These are phyloP conservation scores for Pleomassaria siparia DNA, from an alignment of 2,329 filamentous ascomycete species.

Conservation along the genomic window DNA sequence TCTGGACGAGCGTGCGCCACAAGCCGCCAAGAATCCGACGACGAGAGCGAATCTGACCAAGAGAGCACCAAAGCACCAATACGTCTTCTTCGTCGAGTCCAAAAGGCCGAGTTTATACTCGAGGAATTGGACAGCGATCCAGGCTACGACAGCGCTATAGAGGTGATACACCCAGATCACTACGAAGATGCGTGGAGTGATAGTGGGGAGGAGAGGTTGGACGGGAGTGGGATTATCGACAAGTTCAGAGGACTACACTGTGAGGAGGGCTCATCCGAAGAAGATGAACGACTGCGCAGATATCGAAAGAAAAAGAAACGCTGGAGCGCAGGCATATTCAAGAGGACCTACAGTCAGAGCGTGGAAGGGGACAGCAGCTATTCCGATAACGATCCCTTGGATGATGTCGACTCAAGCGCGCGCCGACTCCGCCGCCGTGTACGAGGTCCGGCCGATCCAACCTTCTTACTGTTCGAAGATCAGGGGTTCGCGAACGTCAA, in stretches of 20 bases:
- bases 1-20: constrained; percentile 37
- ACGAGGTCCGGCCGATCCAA: constrained; percentile 40
- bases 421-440: constrained; percentile 48
- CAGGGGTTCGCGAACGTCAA: constrained; percentile 39
- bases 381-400: constrained; percentile 45
- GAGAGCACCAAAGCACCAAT: constrained; percentile 30
- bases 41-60: constrained; percentile 29
- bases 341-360: constrained; percentile 50
- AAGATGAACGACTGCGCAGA: constrained; percentile 28
- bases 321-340: constrained; percentile 47
- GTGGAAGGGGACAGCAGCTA: constrained; percentile 48
- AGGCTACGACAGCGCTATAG: constrained; percentile 45
- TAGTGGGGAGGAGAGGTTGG: constrained; percentile 27
- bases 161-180: constrained; percentile 48
- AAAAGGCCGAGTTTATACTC: constrained; percentile 43
- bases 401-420: constrained; percentile 41
- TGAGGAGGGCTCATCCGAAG: constrained; percentile 34
- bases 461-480: constrained; percentile 44
- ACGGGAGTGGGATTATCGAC: constrained; percentile 33
- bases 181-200: constrained; percentile 47
- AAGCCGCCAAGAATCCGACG: constrained; percentile 36
- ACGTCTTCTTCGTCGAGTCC: constrained; percentile 24
- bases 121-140: constrained; percentile 46
- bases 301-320: constrained; percentile 43
- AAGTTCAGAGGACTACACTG: constrained; percentile 40